Evolutionary conservation across 768 basidiomycete species (phyloP).

Genomic region (Rubroboletus pulcherrimus): DNA sequence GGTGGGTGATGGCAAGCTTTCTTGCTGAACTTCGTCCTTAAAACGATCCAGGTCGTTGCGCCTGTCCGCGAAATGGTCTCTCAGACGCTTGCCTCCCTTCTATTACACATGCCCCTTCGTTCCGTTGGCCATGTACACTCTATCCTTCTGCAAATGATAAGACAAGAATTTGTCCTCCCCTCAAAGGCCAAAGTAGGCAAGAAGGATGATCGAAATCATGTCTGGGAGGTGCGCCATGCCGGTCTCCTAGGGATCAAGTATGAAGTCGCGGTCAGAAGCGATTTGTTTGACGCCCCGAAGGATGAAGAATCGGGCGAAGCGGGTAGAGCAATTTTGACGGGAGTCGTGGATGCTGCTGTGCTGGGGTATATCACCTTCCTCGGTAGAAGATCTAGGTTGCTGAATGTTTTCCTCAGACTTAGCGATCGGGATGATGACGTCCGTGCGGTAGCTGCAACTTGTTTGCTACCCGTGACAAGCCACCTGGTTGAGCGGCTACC

Average conservation of each 20-base stretch:
- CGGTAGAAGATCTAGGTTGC: not conserved
- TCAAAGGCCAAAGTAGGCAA: slow-evolving; percentile 31
- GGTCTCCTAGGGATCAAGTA: slow-evolving; percentile 96
- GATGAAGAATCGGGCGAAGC: slow-evolving; percentile 35
- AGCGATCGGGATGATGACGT: slow-evolving; percentile 94
- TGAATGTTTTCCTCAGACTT: slow-evolving; percentile 49
- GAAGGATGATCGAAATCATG: slow-evolving; percentile 48
- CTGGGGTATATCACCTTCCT: slow-evolving; percentile 57
- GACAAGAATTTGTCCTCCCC: slow-evolving; percentile 68
- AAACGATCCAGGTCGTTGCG: slow-evolving; percentile 66
- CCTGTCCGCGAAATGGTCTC: slow-evolving; percentile 96
- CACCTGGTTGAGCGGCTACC: slow-evolving; percentile 75
- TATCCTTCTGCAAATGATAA: slow-evolving; percentile 89
- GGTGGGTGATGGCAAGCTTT: slow-evolving; percentile 28
- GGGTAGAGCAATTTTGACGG: slow-evolving; percentile 61
- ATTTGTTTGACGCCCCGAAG: slow-evolving; percentile 54
- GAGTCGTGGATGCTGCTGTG: slow-evolving; percentile 87
- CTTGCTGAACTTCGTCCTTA: not conserved
- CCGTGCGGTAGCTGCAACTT: slow-evolving; percentile 89
- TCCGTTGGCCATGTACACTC: slow-evolving; percentile 78
- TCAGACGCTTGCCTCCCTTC: slow-evolving; percentile 86
- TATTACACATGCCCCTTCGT: slow-evolving; percentile 82
- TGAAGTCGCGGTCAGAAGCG: slow-evolving; percentile 89
- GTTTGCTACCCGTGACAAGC: slow-evolving; percentile 81
- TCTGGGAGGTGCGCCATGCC: slow-evolving; percentile 99